These are phyloP conservation scores for Syncephalastrum contaminatum DNA, from an alignment of 371 early-diverging fungal genomes.

Conservation along the genomic window DNA sequence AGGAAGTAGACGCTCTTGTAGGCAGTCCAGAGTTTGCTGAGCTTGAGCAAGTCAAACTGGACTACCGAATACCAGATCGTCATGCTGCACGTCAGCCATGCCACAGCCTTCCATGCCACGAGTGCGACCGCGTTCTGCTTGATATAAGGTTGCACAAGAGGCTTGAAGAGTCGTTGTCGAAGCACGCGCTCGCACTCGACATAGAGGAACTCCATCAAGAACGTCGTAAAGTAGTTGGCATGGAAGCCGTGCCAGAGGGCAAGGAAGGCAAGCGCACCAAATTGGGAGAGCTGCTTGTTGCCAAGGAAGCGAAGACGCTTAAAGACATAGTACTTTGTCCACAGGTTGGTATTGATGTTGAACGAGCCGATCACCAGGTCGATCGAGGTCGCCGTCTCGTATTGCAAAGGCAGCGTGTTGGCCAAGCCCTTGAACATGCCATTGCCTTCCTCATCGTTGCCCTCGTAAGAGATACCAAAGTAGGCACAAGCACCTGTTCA, in stretches of 20 bases:
- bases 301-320: constrained; percentile 69
- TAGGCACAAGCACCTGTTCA: constrained; percentile 51
- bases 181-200: constrained; percentile 49
- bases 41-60: constrained; percentile 42
- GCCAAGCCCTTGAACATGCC: constrained; percentile 59
- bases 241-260: constrained; percentile 79
- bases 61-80: constrained; percentile 34
- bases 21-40: constrained; percentile 30
- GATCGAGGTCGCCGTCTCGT: constrained; percentile 61
- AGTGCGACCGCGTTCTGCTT: constrained; percentile 18
- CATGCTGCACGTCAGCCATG: constrained; percentile 33
- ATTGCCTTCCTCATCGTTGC: constrained; percentile 46
- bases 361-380: constrained; percentile 59
- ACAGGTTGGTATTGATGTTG: constrained; percentile 77
- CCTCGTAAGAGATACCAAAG: constrained; percentile 68
- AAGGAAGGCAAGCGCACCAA: constrained; percentile 63
- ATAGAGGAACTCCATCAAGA: constrained; percentile 64
- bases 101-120: constrained; percentile 26
- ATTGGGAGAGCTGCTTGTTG: constrained; percentile 62
- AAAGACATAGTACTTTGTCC: constrained; percentile 73
- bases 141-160: constrained; percentile 25
- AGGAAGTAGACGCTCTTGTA: constrained; percentile 46
- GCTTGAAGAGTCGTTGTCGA: constrained; percentile 21
- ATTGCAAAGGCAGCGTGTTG: constrained; percentile 49
- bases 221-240: constrained; percentile 62